phyloP scores from a whole-genome alignment of 2,329 filamentous ascomycete species.

The Diaporthe eres region DNA sequence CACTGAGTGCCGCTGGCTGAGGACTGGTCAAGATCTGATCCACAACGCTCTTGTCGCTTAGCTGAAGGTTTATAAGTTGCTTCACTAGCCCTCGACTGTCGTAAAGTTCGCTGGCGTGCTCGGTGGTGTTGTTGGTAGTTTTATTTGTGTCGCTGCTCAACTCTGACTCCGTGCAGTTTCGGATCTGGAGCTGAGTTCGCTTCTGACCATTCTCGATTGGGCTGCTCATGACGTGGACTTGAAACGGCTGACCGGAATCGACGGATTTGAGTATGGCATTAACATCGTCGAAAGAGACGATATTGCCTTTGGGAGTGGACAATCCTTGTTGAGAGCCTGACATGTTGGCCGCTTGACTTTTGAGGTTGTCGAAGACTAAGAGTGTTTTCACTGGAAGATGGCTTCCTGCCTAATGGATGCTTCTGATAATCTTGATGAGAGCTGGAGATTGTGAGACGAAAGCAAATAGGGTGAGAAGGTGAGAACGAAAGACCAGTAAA shows the following conservation, averaged over 20 bases:
- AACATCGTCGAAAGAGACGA: background rate
- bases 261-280: background rate
- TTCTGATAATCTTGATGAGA: background rate
- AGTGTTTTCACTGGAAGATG: no score
- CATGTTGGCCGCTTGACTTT: background rate
- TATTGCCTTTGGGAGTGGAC: background rate
- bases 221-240: background rate
- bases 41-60: background rate
- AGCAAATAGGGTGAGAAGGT: background rate
- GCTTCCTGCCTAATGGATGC: background rate
- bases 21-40: background rate
- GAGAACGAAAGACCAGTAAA: no score
- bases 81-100: background rate
- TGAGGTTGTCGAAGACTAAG: background rate
- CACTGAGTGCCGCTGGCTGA: conserved; percentile 15
- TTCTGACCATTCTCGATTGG: background rate
- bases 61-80: conserved; percentile 13
- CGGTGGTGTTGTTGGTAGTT: background rate
- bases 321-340: background rate
- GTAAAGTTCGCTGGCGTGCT: no score
- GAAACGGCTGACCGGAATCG: background rate
- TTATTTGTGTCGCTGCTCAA: no score
- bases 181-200: background rate
- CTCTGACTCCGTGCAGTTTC: background rate
- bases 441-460: background rate